Conservation (phyloP, 371 early-diverging fungal species). For the Coelomomyces lativittatus region DNA sequence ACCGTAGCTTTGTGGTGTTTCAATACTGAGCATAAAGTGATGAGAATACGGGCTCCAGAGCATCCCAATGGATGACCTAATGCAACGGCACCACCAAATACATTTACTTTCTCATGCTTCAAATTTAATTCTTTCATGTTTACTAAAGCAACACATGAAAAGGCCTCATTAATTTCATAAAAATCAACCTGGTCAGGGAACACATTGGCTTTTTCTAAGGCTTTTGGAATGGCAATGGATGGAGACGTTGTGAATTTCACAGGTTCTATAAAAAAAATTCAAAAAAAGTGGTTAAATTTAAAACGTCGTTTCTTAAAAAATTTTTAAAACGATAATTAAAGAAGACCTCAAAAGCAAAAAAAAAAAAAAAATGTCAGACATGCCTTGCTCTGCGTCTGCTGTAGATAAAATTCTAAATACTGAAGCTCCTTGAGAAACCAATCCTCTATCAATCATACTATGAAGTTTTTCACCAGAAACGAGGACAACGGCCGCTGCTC, state of each 20-base stretch:
- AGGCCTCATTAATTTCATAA: slow-evolving; percentile 95
- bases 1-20: slow-evolving; percentile 10
- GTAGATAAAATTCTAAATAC: slow-evolving; percentile 29
- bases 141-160: slow-evolving; percentile 81
- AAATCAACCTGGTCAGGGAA: slow-evolving; percentile 34
- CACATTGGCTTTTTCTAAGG: slow-evolving; percentile 57
- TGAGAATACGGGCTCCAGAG: slow-evolving; percentile 83
- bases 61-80: slow-evolving; percentile 95
- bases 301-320: no score
- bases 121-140: slow-evolving; percentile 65
- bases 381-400: slow-evolving; percentile 24
- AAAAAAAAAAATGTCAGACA: not conserved
- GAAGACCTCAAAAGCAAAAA: not conserved
- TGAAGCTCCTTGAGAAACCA: not conserved
- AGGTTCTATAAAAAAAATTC: slow-evolving; percentile 45
- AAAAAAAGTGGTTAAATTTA: not conserved
- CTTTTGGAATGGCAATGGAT: slow-evolving; percentile 75
- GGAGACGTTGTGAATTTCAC: slow-evolving; percentile 83
- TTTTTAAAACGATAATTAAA: not conserved
- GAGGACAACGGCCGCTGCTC: slow-evolving; percentile 80
- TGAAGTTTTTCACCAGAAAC: slow-evolving; percentile 55
- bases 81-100: slow-evolving; percentile 89
- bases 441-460: not conserved
- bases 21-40: slow-evolving; percentile 61
- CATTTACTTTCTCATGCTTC: slow-evolving; percentile 58